phyloP scores from a whole-genome alignment of 495 filamentous ascomycete species.

The Evansstolkia leycettana region DNA sequence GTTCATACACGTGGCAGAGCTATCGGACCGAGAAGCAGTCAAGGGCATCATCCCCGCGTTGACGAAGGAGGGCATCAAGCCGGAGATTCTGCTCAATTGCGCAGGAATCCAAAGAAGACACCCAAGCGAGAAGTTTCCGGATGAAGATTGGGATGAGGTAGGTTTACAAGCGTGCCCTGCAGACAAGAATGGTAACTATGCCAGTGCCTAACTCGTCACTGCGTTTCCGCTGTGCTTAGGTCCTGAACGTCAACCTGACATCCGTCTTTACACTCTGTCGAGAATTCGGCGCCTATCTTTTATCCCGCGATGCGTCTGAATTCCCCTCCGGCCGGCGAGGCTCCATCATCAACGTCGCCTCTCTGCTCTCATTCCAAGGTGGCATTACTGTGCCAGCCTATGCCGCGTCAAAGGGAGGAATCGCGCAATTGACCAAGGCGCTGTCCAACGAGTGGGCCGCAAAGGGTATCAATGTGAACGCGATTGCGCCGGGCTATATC shows the following conservation, averaged over 20 bases:
- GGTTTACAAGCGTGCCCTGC: too few relatives aligned
- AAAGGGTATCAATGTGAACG: constrained; percentile 69
- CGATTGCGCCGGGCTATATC: constrained; percentile 72
- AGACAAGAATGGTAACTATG: too few relatives aligned
- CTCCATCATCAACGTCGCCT: constrained; percentile 77
- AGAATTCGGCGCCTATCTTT: constrained; percentile 76
- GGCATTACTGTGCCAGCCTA: constrained; percentile 87
- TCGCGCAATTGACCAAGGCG: constrained; percentile 78
- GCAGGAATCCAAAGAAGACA: constrained; percentile 79
- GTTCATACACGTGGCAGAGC: constrained; percentile 58
- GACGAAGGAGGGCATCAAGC: constrained; percentile 45
- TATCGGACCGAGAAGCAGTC: constrained; percentile 50
- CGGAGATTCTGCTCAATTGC: constrained; percentile 68
- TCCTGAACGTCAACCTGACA: constrained; percentile 76
- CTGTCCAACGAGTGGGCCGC: constrained; percentile 78
- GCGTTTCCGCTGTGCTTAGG: constrained; percentile 21
- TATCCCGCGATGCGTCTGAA: constrained; percentile 41
- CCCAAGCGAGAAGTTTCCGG: constrained; percentile 64
- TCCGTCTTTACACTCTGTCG: constrained; percentile 74
- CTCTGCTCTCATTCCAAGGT: constrained; percentile 79
- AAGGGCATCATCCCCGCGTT: constrained; percentile 47
- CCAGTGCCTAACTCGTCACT: too few relatives aligned
- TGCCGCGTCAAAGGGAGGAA: constrained; percentile 77
- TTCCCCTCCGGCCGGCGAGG: constrained; percentile 47
- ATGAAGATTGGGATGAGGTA: constrained; percentile 69